These are phyloP conservation scores for Arthrobotrys musiformis DNA, from an alignment of 2,329 filamentous ascomycete genomes.

Conservation along the genomic window DNA sequence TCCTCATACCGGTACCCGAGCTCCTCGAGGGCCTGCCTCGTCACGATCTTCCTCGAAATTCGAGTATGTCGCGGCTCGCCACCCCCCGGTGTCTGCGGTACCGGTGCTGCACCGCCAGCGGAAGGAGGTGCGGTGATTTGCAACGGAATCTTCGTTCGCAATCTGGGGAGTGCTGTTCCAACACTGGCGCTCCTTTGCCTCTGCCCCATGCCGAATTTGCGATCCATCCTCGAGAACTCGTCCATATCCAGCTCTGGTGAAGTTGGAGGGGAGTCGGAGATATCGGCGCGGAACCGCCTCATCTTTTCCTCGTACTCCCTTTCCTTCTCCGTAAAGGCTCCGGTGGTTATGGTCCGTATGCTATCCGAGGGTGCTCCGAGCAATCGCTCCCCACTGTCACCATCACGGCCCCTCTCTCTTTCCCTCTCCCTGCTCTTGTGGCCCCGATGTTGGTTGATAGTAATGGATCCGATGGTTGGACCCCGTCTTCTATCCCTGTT, in stretches of 20 bases:
- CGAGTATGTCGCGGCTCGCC: conserved; percentile 70
- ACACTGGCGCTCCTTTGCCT: conserved; percentile 41
- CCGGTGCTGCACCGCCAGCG: neutral
- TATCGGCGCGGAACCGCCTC: conserved; percentile 36
- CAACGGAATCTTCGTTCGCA: conserved; percentile 28
- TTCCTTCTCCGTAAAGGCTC: conserved; percentile 25
- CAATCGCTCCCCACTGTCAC: conserved; percentile 18
- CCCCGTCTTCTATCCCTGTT: conserved; percentile 38
- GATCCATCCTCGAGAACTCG: conserved; percentile 31
- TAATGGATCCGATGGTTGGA: conserved; percentile 48
- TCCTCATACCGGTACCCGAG: conserved; percentile 88
- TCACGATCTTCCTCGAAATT: conserved; percentile 89
- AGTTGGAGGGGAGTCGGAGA: conserved; percentile 36
- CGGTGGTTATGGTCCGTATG: conserved; percentile 32
- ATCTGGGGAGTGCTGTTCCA: conserved; percentile 37
- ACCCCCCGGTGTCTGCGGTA: conserved; percentile 29
- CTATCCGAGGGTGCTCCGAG: conserved; percentile 32
- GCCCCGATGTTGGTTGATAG: conserved; percentile 35
- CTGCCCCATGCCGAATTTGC: conserved; percentile 27
- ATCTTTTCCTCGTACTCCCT: conserved; percentile 48
- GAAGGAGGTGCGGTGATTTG: conserved; percentile 36
- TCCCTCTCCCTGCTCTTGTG: conserved; percentile 6
- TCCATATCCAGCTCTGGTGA: conserved; percentile 35
- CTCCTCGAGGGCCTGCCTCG: conserved; percentile 83
- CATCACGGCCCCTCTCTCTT: neutral